Evolutionary conservation across 1,139 yeast species (phyloP).

Genomic region (Magnusiomyces paraingens): DNA sequence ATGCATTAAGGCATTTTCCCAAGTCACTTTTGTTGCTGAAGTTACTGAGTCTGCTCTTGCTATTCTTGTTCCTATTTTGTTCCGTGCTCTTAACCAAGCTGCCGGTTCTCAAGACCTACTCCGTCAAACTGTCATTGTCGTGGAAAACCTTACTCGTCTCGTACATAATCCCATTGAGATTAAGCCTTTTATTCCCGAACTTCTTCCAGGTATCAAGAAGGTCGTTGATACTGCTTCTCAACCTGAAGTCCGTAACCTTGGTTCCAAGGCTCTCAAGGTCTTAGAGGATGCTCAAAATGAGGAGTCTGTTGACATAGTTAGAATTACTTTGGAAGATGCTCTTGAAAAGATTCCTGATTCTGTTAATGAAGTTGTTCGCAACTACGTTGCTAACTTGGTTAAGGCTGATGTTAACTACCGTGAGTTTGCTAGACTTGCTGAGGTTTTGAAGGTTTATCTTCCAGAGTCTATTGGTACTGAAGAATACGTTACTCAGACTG

Average conservation of each 20-base stretch:
- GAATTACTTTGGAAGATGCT: conserved; percentile 55
- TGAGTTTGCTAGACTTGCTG: conserved; percentile 74
- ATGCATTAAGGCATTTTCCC: conserved; percentile 82
- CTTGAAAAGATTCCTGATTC: conserved; percentile 21
- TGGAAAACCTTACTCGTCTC: conserved; percentile 90
- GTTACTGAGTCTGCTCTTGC: conserved; percentile 95
- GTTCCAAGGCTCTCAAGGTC: conserved; percentile 75
- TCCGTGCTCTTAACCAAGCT: conserved; percentile 80
- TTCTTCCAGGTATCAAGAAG: conserved; percentile 84
- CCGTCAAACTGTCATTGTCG: conserved; percentile 93
- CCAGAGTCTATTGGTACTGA: conserved; percentile 34
- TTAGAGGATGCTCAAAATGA: conserved; percentile 69
- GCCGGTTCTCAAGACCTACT: conserved; percentile 92
- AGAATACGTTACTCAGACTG: conserved; percentile 42
- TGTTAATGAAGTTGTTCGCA: conserved; percentile 33
- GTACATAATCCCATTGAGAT: conserved; percentile 93
- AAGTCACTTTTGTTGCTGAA: conserved; percentile 96
- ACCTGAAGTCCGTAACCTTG: conserved; percentile 95
- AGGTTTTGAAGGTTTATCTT: conserved; percentile 38
- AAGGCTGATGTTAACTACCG: conserved; percentile 78
- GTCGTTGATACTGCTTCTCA: conserved; percentile 86
- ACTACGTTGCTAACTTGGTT: conserved; percentile 52
- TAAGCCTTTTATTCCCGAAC: conserved; percentile 75
- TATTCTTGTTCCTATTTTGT: conserved; percentile 83
- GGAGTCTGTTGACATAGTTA: conserved; percentile 71